Conservation (phyloP, 805 yeast species). For the Komagataella pastoris region DNA sequence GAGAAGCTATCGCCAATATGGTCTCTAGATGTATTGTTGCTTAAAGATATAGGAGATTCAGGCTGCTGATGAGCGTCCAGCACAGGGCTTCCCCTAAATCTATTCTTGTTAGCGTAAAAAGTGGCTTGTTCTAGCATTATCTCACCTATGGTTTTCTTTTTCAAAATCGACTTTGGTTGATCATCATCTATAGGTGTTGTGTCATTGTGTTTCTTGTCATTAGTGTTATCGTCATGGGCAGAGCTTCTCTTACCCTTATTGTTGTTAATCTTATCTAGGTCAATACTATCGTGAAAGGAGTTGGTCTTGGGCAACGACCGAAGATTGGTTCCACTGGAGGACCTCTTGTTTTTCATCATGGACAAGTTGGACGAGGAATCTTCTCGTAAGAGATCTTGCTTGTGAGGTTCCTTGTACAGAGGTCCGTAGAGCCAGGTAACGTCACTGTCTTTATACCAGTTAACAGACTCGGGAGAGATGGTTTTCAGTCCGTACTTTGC, state of each 20-base stretch:
- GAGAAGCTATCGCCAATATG: background rate
- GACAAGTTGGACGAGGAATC: conserved; percentile 7
- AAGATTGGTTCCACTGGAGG: background rate
- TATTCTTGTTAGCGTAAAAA: conserved; percentile 11
- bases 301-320: background rate
- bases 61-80: conserved; percentile 11
- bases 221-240: background rate
- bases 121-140: conserved; percentile 52
- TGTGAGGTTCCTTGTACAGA: conserved; percentile 13
- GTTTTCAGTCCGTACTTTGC: conserved; percentile 59
- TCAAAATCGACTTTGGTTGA: conserved; percentile 68
- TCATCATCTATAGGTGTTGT: background rate
- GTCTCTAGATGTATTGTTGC: background rate
- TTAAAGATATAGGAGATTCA: background rate
- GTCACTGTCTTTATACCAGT: conserved; percentile 95
- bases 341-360: background rate
- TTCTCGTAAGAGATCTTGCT: conserved; percentile 25
- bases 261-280: background rate
- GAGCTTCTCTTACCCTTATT: background rate
- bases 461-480: conserved; percentile 79
- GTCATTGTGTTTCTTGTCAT: background rate
- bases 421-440: conserved; percentile 99
- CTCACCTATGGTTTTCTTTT: conserved; percentile 77
- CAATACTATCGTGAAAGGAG: background rate
- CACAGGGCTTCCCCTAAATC: conserved; percentile 18